Conservation (phyloP, 371 early-diverging fungal genomes). For the Actinomortierella ambigua region DNA sequence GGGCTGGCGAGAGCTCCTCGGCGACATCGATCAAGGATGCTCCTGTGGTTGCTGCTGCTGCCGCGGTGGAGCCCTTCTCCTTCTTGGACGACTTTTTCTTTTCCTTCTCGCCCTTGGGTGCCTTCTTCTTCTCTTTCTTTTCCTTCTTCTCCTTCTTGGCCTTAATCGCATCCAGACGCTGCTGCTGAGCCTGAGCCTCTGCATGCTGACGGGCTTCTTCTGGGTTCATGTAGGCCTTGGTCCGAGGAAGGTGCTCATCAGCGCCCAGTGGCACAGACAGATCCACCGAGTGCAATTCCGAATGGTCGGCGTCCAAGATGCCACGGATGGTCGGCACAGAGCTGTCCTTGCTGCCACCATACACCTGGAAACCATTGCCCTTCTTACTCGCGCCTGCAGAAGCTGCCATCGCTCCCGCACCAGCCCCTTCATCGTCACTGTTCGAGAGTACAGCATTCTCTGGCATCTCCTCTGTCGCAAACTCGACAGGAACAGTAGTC, state of each 20-base stretch:
- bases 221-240: constrained; percentile 63
- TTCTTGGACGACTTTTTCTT: constrained; percentile 33
- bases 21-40: constrained; percentile 10
- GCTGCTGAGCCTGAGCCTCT: constrained; percentile 57
- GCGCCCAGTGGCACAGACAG: constrained; percentile 64
- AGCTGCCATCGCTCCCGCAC: background rate
- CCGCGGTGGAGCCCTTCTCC: constrained; percentile 23
- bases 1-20: constrained; percentile 5
- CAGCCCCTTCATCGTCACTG: constrained; percentile 47
- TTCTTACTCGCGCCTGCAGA: constrained; percentile 16
- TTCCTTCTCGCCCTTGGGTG: constrained; percentile 36
- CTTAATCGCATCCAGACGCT: constrained; percentile 42
- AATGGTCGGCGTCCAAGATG: constrained; percentile 48
- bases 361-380: constrained; percentile 2
- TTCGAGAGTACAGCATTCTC: constrained; percentile 62
- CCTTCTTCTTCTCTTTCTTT: constrained; percentile 50
- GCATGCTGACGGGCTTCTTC: constrained; percentile 64
- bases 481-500: constrained; percentile 52
- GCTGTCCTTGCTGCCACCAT: constrained; percentile 4
- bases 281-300: constrained; percentile 61
- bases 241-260: constrained; percentile 65
- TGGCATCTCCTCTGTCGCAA: constrained; percentile 72
- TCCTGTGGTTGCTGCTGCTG: too few species aligned
- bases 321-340: constrained; percentile 31
- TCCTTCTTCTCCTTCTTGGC: constrained; percentile 36